Conservation (phyloP, 73 alveolate species). For the Tetrahymena thermophila region DNA sequence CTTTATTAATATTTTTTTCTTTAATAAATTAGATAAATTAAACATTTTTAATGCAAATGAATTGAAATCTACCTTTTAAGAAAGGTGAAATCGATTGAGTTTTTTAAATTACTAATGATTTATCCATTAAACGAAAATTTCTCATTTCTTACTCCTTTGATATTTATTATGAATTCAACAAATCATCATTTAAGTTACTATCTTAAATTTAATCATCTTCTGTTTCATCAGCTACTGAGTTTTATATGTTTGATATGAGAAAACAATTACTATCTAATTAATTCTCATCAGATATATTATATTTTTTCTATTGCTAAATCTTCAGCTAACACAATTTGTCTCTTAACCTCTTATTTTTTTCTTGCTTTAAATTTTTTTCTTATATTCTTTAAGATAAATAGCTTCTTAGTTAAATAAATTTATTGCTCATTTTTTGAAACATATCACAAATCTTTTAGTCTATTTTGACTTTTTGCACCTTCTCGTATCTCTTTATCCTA, state of each 20-base stretch:
- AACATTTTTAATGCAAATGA: too few species aligned
- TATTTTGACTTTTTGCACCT: background rate
- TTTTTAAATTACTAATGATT: background rate
- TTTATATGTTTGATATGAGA: background rate
- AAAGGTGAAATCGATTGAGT: background rate
- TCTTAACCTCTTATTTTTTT: background rate
- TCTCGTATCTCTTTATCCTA: background rate
- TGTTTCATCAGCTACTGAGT: background rate
- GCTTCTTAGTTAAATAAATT: background rate
- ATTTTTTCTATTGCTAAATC: background rate
- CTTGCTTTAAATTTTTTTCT: background rate
- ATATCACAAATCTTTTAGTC: background rate
- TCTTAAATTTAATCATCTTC: background rate
- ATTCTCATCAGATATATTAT: background rate
- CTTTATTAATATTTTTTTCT: background rate
- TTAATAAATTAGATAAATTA: too few species aligned
- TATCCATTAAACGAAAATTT: background rate
- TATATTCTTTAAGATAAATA: background rate
- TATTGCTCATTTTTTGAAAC: background rate
- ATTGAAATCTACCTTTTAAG: background rate
- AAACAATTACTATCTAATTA: background rate
- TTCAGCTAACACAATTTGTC: background rate
- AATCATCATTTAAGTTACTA: background rate
- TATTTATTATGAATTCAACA: background rate
- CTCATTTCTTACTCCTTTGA: background rate